Conservation (phyloP, 2,329 filamentous ascomycete genomes). For the Fusarium agapanthi region DNA sequence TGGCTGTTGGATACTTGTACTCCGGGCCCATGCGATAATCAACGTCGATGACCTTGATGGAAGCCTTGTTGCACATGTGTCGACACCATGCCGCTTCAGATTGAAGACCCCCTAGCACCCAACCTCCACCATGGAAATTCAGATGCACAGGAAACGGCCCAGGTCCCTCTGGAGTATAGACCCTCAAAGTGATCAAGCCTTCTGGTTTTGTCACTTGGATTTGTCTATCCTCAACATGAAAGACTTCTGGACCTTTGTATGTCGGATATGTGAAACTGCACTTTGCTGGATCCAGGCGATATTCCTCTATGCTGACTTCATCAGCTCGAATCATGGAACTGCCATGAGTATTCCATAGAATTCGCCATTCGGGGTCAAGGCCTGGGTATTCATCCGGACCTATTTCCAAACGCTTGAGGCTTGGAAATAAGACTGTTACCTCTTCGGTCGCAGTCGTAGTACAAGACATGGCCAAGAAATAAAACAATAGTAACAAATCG, state of each 20-base stretch:
- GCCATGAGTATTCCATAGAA: background rate
- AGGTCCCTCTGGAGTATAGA: background rate
- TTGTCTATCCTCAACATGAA: background rate
- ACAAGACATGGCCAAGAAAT: background rate
- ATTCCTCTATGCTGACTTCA: background rate
- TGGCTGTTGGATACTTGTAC: background rate
- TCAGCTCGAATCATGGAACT: slow-evolving; percentile 1
- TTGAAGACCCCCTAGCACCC: background rate
- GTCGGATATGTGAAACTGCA: slow-evolving; percentile 1
- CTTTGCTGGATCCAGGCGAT: background rate
- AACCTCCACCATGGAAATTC: slow-evolving; percentile 1
- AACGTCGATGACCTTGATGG: background rate
- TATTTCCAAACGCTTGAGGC: background rate
- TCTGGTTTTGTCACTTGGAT: background rate
- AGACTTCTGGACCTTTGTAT: background rate
- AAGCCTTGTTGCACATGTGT: background rate
- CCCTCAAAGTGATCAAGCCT: background rate
- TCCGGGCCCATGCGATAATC: slow-evolving; percentile 1
- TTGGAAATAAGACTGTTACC: background rate
- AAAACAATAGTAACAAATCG: too few species aligned
- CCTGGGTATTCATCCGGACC: background rate
- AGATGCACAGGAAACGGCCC: background rate
- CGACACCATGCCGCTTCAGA: slow-evolving; percentile 1
- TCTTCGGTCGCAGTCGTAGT: background rate
- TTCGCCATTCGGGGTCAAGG: background rate